Base-by-base conservation (phyloP, 2,329 filamentous ascomycete species). In the Penicillium sp. region DNA sequence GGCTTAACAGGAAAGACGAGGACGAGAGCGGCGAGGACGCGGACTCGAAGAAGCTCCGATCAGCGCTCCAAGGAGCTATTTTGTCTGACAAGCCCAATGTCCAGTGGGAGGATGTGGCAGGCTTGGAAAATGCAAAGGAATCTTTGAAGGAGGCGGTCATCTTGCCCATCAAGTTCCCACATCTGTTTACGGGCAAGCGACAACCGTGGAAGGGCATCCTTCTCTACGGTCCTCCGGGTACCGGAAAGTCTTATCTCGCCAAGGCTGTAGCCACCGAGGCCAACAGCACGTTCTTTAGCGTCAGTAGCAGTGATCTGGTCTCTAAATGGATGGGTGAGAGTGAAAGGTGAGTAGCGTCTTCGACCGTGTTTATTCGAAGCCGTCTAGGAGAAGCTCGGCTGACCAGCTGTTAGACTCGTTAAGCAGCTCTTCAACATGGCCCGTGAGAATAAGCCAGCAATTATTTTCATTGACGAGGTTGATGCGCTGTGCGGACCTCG, bases 321-420 rank as follows among this genome's bases (percentile, higher is more conserved):
- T 95, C 87, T 65, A 98, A 98, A 64, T 98, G 92, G 92, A 98
- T 98, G 92, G 92, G 92, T 71, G 92, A 98, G 68, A 93, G 85
- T 73, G 92, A 98, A 79, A 80, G 88, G 86, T 93, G 70, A 32
- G 73, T 18, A 54, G 16, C n/a, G 8, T 12, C 7, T 16, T 27
- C 12, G 16, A 12, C 14, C 2, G 13, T 13, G 13, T 12, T 4
- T 6, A 11, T 3, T 3, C 30, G 16, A 32, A 13, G n/a, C n/a
- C 10, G 22, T 8, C 12, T 33, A 23, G 12, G 7, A 30, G 23
- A 23, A 28, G 32, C 26, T 9, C 28, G 6, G 31, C 51, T 56
- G 37, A 50, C 27, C 14, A 12, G 8, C 17, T 2, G 15, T 3
- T 18, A 93, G 88, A 57, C 76, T 98, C 53, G 92, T 98, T 40